Percentiles rank a stretch among this genome's conserved stretches.
These are phyloP conservation scores for Lactarius sp. DNA, from an alignment of 768 basidiomycete species.

Conservation along the genomic window DNA sequence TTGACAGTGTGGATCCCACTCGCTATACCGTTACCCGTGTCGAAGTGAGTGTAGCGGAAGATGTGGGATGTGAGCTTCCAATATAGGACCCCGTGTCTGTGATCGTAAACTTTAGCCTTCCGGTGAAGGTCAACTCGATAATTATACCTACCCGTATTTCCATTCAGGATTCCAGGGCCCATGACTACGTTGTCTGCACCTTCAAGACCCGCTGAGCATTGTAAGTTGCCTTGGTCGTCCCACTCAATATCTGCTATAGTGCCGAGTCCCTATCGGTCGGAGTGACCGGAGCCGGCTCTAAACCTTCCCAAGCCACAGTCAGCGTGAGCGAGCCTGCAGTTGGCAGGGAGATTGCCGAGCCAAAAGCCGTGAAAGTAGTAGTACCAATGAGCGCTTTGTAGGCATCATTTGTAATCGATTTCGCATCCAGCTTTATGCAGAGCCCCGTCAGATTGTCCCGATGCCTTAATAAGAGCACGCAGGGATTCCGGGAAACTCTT, in stretches of 20 bases:
- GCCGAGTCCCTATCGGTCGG: conserved; percentile 34
- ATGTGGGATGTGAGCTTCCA: conserved; percentile 24
- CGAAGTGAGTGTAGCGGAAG: conserved; percentile 27
- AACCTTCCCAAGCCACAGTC: conserved; percentile 33
- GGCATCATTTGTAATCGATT: conserved; percentile 27
- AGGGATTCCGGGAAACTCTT: conserved; percentile 34
- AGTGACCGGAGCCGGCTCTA: conserved; percentile 42
- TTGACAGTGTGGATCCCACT: conserved; percentile 64
- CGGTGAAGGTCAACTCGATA: neutral
- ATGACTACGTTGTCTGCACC: conserved; percentile 32
- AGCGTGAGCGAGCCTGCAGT: conserved; percentile 37
- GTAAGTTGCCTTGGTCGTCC: conserved; percentile 39
- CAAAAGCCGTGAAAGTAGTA: conserved; percentile 39
- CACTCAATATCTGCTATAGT: conserved; percentile 40
- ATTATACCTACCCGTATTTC: conserved; percentile 34
- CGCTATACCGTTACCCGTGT: conserved; percentile 9
- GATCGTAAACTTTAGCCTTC: neutral
- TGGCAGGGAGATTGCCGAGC: conserved; percentile 29
- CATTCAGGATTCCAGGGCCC: conserved; percentile 37
- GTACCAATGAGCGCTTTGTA: conserved; percentile 33
- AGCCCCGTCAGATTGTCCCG: conserved; percentile 30
- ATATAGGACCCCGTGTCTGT: conserved; percentile 21
- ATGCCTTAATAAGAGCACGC: conserved; percentile 30
- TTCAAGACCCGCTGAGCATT: conserved; percentile 31
- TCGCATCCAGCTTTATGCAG: conserved; percentile 36